A percentile compares a stretch with the other conserved stretches of the same genome.
Evolutionary conservation across 2,329 filamentous ascomycete species (phyloP).

Genomic region (Drechmeria coniospora): DNA sequence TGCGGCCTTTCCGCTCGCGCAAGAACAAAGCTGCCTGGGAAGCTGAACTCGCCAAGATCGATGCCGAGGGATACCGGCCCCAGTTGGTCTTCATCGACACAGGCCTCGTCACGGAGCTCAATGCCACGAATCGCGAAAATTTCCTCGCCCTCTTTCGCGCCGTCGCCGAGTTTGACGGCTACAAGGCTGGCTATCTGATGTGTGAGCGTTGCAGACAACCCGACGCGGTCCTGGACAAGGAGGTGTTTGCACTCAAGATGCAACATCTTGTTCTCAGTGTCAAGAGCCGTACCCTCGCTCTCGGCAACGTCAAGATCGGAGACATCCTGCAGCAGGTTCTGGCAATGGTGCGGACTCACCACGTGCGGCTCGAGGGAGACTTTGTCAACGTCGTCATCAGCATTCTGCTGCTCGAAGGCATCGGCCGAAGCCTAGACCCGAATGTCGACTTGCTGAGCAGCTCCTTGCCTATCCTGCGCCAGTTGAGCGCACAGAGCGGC

Average conservation of each 20-base stretch:
- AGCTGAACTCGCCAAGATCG: constrained; percentile 58
- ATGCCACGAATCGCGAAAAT: constrained; percentile 69
- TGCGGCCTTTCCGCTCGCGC: constrained; percentile 53
- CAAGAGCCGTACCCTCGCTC: constrained; percentile 77
- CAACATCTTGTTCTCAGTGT: constrained; percentile 86
- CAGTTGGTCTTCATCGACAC: constrained; percentile 97
- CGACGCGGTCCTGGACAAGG: constrained; percentile 71
- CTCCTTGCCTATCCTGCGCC: constrained; percentile 76
- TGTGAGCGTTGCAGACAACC: constrained; percentile 89
- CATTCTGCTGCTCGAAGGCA: constrained; percentile 84
- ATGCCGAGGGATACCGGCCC: constrained; percentile 76
- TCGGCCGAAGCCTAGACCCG: constrained; percentile 75
- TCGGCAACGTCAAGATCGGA: constrained; percentile 91
- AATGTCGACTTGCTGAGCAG: constrained; percentile 73
- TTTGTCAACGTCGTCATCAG: constrained; percentile 98
- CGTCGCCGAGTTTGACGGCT: constrained; percentile 91
- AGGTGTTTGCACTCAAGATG: constrained; percentile 92
- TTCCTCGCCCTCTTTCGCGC: constrained; percentile 94
- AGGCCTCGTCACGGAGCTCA: constrained; percentile 86
- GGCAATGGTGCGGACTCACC: constrained; percentile 78
- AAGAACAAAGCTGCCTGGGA: constrained; percentile 58
- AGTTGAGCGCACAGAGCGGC: constrained; percentile 67
- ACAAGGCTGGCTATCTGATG: constrained; percentile 90
- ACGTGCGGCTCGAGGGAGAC: constrained; percentile 89
- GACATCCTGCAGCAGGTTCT: constrained; percentile 87